Base-by-base conservation (phyloP, 1,284 basidiomycete genomes). In the Ceratobasidium sp. region DNA sequence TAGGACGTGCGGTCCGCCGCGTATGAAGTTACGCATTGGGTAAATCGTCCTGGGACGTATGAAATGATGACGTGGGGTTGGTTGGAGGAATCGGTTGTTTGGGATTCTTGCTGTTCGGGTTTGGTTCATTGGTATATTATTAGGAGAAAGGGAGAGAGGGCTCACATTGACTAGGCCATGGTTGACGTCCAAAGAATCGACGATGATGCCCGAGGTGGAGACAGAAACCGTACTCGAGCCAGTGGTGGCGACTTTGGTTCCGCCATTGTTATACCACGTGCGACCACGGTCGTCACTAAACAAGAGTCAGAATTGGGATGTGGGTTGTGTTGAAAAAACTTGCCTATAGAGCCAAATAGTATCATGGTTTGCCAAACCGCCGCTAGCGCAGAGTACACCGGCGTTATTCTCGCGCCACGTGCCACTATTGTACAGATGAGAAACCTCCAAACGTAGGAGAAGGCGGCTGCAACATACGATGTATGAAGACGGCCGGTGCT, bases 11-110 rank as follows among this genome's bases (percentile, higher is more conserved):
- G 69, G 18, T 71, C 70, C 30, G 62, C 67, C 52, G 65, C 62
- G 48, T 79, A 80, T 23, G 60, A 74, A 7, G 78, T 44, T 27
- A 80, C 77, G 48, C 79, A 80, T 44, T 80, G 79, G 16, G 65
- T 75, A 57, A 80, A 80, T 46, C 78, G 78, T n/a, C 79, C 77
- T 4, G 79, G 79, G 18, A 80, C 79, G 52, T 80, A 79, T 7
- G 75, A 77, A 27, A 79, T 80, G 20, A 79, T 71, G 18, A 80
- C 67, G 59, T 80, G 79, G 7, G 79, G 79, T 35, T 76, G 69
- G 62, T 70, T 75, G n/a, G 59, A n/a, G 10, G 78, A 78, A 59
- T 79, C 78, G 20, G 69, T 65, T 2, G 71, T 60, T 54, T 80
- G 79, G 23, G 73, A 77, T 52, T 80, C 79, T 76, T 80, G 79